Percentiles rank a stretch among this genome's conserved stretches.
These are phyloP conservation scores for Lolium multiflorum DNA, from an alignment of 176 grass and related monocot species.

Conservation along the genomic window DNA sequence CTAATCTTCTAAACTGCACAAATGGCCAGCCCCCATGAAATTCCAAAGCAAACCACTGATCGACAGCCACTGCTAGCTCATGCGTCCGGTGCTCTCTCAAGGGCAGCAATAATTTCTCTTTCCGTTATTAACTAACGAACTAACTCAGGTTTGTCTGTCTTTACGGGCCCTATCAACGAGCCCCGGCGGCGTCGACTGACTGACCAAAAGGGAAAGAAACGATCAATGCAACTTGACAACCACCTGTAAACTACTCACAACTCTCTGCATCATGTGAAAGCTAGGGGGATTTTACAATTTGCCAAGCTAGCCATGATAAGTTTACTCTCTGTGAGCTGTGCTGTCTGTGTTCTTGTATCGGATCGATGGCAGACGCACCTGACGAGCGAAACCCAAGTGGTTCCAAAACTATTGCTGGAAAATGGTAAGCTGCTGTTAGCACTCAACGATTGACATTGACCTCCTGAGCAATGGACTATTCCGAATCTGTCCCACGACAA, in stretches of 20 bases:
- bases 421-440: constrained; percentile 39
- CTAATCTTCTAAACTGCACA: constrained; percentile 22
- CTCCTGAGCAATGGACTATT: constrained; percentile 17
- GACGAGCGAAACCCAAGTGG: constrained; percentile 34
- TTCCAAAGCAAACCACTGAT: constrained; percentile 18
- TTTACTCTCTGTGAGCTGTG: not conserved
- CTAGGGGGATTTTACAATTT: not conserved
- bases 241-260: not conserved
- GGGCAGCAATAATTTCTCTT: constrained; percentile 25
- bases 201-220: constrained; percentile 29
- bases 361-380: constrained; percentile 23
- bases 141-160: not conserved
- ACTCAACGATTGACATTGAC: constrained; percentile 43
- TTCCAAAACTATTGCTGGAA: constrained; percentile 41
- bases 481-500: constrained; percentile 18
- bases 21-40: not conserved
- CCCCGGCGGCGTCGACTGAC: constrained; percentile 42
- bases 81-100: constrained; percentile 2
- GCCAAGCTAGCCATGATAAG: constrained; percentile 9
- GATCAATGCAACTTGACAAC: constrained; percentile 8
- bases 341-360: constrained; percentile 8
- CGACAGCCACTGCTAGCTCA: constrained; percentile 27
- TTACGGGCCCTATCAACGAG: constrained; percentile 29
- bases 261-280: constrained; percentile 35
- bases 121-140: constrained; percentile 33